phyloP scores from a whole-genome alignment of 2,329 filamentous ascomycete genomes.

The Phyllosticta citrichinensis region DNA sequence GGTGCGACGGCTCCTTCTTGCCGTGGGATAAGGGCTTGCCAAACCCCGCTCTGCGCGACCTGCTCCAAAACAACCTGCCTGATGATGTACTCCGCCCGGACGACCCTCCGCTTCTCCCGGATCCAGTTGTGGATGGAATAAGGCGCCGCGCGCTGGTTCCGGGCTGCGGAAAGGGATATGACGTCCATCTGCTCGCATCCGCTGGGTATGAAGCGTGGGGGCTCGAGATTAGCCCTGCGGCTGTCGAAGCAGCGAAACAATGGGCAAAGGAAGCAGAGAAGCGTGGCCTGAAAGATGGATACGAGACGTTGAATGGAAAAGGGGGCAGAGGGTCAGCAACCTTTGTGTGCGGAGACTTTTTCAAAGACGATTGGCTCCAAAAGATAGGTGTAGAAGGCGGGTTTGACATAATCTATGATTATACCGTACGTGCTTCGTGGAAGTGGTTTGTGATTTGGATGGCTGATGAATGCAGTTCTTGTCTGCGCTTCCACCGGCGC shows the following conservation, averaged over 20 bases:
- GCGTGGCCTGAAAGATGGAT: conserved; percentile 29
- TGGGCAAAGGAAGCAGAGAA: conserved; percentile 25
- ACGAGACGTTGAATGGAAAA: conserved; percentile 32
- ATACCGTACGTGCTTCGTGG: conserved; percentile 38
- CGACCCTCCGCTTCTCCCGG: neutral
- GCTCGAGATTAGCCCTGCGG: conserved; percentile 54
- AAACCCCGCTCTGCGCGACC: conserved; percentile 50
- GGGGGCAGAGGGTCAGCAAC: conserved; percentile 41
- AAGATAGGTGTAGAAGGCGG: conserved; percentile 23
- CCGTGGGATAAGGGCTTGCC: conserved; percentile 51
- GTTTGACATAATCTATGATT: conserved; percentile 62
- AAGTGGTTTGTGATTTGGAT: neutral
- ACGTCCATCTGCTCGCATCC: conserved; percentile 63
- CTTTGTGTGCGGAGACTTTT: conserved; percentile 58
- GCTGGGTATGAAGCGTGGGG: conserved; percentile 71
- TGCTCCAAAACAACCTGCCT: conserved; percentile 33
- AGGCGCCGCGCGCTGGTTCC: conserved; percentile 59
- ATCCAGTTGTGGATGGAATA: neutral
- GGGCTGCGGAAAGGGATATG: conserved; percentile 74
- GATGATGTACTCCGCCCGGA: conserved; percentile 16
- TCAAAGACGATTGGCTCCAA: conserved; percentile 48
- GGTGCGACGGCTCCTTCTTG: conserved; percentile 41
- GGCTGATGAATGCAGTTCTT: conserved; percentile 41
- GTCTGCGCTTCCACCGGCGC: conserved; percentile 45
- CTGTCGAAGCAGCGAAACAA: conserved; percentile 37